A percentile compares a stretch with the other conserved stretches of the same genome.
Evolutionary conservation across 345 rosid genomes (phyloP).

Genomic region (Jatropha curcas): DNA sequence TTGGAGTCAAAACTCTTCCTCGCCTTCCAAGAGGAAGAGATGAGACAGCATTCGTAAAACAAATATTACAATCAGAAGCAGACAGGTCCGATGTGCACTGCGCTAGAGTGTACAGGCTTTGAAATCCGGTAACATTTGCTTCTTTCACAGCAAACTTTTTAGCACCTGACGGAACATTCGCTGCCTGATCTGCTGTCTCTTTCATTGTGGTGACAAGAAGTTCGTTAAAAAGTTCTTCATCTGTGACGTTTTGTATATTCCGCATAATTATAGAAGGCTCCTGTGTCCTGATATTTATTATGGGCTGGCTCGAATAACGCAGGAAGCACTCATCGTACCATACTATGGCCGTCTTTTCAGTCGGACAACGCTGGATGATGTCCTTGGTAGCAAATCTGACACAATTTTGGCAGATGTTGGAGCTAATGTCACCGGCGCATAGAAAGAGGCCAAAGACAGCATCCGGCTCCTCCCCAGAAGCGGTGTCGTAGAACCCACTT

Average conservation of each 20-base stretch:
- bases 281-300: background rate
- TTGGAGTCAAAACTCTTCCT: conserved; percentile 33
- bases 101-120: conserved; percentile 30
- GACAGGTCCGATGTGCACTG: conserved; percentile 65
- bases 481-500: conserved; percentile 17
- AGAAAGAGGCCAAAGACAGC: conserved; percentile 25
- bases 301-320: conserved; percentile 25
- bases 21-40: conserved; percentile 21
- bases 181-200: conserved; percentile 15
- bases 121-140: background rate
- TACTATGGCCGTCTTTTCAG: conserved; percentile 22
- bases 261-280: background rate
- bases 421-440: conserved; percentile 1
- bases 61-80: conserved; percentile 34
- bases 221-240: background rate
- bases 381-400: background rate
- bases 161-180: background rate
- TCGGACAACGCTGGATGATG: conserved; percentile 25
- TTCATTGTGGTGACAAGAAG: conserved; percentile 2
- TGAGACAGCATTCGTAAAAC: conserved; percentile 26
- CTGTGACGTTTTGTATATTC: background rate
- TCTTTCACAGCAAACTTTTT: conserved; percentile 29
- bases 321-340: conserved; percentile 44
- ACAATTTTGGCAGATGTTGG: conserved; percentile 20
- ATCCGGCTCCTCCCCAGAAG: conserved; percentile 5